Evolutionary conservation across 768 basidiomycete genomes (phyloP).

Genomic region (Cyathus striatus): DNA sequence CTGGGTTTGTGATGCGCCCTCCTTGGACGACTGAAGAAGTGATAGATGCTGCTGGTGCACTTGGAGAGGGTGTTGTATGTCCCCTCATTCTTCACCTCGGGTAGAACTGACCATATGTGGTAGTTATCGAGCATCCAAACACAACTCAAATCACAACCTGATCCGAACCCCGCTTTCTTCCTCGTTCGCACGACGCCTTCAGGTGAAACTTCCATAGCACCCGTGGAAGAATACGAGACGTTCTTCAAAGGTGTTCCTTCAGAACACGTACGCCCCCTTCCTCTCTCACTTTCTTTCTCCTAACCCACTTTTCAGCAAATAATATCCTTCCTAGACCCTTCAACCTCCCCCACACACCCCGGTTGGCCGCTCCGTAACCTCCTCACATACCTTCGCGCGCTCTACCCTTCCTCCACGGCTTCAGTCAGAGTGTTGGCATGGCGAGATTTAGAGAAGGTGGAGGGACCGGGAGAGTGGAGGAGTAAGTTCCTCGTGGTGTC

Average conservation of each 20-base stretch:
- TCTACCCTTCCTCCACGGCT: slow-evolving; percentile 44
- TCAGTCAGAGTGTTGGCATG: slow-evolving; percentile 70
- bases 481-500: slow-evolving; percentile 1
- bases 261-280: not conserved
- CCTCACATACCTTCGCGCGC: slow-evolving; percentile 69
- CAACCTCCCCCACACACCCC: slow-evolving; percentile 64
- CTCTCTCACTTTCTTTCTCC: slow-evolving; percentile 1
- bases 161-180: slow-evolving; percentile 50
- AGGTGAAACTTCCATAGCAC: slow-evolving; percentile 20
- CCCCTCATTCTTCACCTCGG: not conserved
- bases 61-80: slow-evolving; percentile 37
- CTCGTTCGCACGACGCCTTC: slow-evolving; percentile 41
- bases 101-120: not conserved
- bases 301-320: slow-evolving; percentile 18
- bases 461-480: not conserved
- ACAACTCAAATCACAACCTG: slow-evolving; percentile 30
- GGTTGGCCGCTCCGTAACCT: slow-evolving; percentile 95
- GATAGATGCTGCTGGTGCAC: slow-evolving; percentile 38
- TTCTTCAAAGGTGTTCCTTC: slow-evolving; percentile 5
- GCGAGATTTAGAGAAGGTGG: slow-evolving; percentile 53
- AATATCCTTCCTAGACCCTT: slow-evolving; percentile 81
- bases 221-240: slow-evolving; percentile 23
- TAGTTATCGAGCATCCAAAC: slow-evolving; percentile 51
- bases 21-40: slow-evolving; percentile 79
- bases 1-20: slow-evolving; percentile 85